A percentile compares a stretch with the other conserved stretches of the same genome.
Conservation (phyloP, 176 grass and related monocot species). For the Phoenix roebelenii region DNA sequence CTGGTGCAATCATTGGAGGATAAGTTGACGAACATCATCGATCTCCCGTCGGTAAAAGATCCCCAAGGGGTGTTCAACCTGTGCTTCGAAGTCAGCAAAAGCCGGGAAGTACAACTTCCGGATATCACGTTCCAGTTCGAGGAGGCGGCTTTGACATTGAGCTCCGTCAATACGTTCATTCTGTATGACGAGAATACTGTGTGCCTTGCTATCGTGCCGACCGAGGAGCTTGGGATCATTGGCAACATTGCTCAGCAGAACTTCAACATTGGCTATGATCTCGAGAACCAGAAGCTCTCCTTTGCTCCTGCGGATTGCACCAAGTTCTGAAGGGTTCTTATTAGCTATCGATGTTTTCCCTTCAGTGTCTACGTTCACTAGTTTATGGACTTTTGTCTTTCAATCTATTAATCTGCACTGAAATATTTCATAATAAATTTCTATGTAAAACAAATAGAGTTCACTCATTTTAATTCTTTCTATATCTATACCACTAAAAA, state of each 20-base stretch:
- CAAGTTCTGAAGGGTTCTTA: too few relatives aligned
- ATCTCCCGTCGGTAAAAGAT: background rate
- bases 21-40: background rate
- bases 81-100: background rate
- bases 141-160: background rate
- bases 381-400: too few relatives aligned
- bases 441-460: too few relatives aligned
- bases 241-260: conserved; percentile 16
- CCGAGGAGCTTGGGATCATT: background rate
- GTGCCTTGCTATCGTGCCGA: background rate
- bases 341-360: too few relatives aligned
- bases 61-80: background rate
- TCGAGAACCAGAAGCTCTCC: background rate
- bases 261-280: conserved; percentile 2
- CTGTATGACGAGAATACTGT: background rate
- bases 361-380: too few relatives aligned
- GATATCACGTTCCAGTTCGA: background rate
- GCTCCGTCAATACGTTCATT: background rate
- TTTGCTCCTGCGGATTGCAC: background rate
- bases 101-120: background rate
- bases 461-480: too few relatives aligned
- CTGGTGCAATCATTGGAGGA: background rate
- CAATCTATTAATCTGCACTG: too few relatives aligned
- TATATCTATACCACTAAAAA: too few relatives aligned
- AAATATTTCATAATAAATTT: too few relatives aligned